phyloP scores from a whole-genome alignment of 2,329 filamentous ascomycete species.

The Verticillium zaregamsianum region DNA sequence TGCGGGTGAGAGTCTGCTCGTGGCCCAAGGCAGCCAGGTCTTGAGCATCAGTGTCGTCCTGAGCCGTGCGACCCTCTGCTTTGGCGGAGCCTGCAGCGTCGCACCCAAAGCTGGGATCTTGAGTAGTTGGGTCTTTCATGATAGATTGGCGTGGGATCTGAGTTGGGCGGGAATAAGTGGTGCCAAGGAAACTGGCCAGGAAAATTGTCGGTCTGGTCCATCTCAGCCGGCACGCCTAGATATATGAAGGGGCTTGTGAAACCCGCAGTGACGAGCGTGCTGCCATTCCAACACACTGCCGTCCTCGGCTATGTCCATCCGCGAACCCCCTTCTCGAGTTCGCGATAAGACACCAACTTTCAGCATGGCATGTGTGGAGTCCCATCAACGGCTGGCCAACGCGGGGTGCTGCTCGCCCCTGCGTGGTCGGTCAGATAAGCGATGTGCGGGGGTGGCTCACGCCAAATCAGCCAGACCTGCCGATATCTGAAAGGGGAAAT shows the following conservation, averaged over 20 bases:
- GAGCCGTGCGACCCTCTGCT: not conserved
- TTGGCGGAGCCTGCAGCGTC: not conserved
- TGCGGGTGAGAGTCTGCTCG: conserved; percentile 32
- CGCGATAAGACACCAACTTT: not conserved
- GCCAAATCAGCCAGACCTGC: not conserved
- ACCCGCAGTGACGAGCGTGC: not conserved
- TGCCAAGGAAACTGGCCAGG: too few species aligned
- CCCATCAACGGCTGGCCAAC: not conserved
- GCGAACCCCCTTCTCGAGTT: not conserved
- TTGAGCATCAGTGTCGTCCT: conserved; percentile 22
- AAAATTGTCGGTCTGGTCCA: not conserved
- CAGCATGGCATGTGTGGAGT: not conserved
- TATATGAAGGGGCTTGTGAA: not conserved
- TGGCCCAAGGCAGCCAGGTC: conserved; percentile 38
- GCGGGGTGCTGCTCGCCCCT: not conserved
- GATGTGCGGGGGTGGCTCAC: not conserved
- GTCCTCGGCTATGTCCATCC: not conserved
- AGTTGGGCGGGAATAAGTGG: not conserved
- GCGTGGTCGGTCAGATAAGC: not conserved
- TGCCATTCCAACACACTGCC: not conserved
- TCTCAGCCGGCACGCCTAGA: not conserved
- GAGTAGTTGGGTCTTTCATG: not conserved
- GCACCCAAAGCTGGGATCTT: not conserved
- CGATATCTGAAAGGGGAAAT: not conserved
- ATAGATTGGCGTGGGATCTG: not conserved